phyloP scores from a whole-genome alignment of 1,139 yeast genomes.

The Nakaseomyces glabratus region DNA sequence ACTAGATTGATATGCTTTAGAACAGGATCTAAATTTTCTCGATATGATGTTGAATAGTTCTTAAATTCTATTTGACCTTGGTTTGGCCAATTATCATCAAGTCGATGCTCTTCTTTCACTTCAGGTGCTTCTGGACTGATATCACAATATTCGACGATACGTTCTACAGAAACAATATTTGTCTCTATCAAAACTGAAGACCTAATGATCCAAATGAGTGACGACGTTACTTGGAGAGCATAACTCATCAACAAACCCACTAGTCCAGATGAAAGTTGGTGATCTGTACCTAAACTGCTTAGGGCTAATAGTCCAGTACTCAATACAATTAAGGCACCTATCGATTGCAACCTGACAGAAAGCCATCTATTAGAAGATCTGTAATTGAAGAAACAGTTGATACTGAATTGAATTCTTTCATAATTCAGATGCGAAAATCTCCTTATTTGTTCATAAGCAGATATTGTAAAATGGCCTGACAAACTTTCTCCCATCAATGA shows the following conservation, averaged over 20 bases:
- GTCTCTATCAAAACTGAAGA: constrained; percentile 68
- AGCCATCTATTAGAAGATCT: constrained; percentile 65
- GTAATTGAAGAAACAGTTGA: constrained; percentile 48
- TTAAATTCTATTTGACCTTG: constrained; percentile 48
- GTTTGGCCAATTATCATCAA: constrained; percentile 48
- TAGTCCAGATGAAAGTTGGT: constrained; percentile 53
- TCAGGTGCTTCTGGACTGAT: constrained; percentile 49
- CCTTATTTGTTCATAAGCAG: constrained; percentile 44
- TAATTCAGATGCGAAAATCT: constrained; percentile 49
- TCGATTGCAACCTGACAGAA: constrained; percentile 54
- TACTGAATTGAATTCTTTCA: constrained; percentile 53
- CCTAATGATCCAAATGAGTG: constrained; percentile 54
- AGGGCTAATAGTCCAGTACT: constrained; percentile 51
- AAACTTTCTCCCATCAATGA: constrained; percentile 58
- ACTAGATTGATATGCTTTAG: constrained; percentile 44
- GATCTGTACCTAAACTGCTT: constrained; percentile 40
- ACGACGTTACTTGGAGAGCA: constrained; percentile 54
- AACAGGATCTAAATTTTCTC: constrained; percentile 51
- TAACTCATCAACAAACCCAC: constrained; percentile 70
- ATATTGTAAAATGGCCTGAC: constrained; percentile 50
- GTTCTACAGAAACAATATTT: constrained; percentile 66
- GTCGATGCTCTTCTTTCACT: constrained; percentile 31
- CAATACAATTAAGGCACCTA: constrained; percentile 57
- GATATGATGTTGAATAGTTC: constrained; percentile 56
- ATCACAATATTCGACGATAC: constrained; percentile 64